phyloP scores from a whole-genome alignment of 2,329 filamentous ascomycete species.

The Pseudogymnoascus destructans region DNA sequence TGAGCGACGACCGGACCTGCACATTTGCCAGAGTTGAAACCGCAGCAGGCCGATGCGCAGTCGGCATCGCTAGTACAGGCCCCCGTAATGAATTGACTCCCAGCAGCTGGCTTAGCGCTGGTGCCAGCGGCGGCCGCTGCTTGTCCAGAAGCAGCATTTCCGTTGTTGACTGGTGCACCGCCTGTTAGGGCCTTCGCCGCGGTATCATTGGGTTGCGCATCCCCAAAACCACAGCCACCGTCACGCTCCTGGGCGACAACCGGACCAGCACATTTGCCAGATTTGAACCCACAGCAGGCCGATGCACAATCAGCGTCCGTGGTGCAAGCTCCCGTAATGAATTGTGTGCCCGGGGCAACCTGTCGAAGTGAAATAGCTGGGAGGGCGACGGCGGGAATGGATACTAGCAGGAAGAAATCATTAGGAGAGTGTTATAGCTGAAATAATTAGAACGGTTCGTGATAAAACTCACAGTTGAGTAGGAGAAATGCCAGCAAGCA shows the following conservation, averaged over 20 bases:
- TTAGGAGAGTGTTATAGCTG: not conserved
- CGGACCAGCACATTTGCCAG: constrained; percentile 26
- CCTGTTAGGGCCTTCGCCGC: constrained; percentile 12
- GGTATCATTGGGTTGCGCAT: constrained; percentile 12
- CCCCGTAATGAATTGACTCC: constrained; percentile 11
- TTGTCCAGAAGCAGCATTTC: not conserved
- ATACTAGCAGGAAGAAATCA: not conserved
- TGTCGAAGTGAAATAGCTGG: constrained; percentile 6
- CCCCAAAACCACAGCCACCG: constrained; percentile 26
- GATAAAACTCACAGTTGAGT: not conserved
- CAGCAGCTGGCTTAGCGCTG: constrained; percentile 16
- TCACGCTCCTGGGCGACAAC: constrained; percentile 26
- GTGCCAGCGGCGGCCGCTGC: constrained; percentile 21
- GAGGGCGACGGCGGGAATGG: not conserved
- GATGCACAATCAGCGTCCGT: constrained; percentile 14
- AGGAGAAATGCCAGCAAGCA: constrained; percentile 4
- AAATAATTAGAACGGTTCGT: not conserved
- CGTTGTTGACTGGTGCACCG: not conserved
- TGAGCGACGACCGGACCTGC: constrained; percentile 26
- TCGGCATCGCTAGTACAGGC: constrained; percentile 13
- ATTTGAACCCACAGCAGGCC: constrained; percentile 15
- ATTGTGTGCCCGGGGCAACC: constrained; percentile 13
- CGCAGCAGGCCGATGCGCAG: constrained; percentile 14
- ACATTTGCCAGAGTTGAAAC: constrained; percentile 22
- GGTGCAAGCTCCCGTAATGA: constrained; percentile 24